A percentile compares a stretch with the other conserved stretches of the same genome.
These are phyloP conservation scores for Colletotrichum tanaceti DNA, from an alignment of 2,329 filamentous ascomycete genomes.

Conservation along the genomic window DNA sequence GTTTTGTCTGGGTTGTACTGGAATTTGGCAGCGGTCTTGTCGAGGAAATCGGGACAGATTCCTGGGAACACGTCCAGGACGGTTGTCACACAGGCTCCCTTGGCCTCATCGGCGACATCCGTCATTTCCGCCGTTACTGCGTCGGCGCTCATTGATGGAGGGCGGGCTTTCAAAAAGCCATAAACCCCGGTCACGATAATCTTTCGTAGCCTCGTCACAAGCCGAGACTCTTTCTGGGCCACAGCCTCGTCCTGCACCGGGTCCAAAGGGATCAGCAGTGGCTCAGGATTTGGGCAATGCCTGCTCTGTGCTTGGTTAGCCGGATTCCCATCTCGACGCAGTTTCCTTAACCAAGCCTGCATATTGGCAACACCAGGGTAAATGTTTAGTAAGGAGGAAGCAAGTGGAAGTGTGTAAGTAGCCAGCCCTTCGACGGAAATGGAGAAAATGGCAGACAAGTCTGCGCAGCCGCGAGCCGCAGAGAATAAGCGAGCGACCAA, in stretches of 20 bases:
- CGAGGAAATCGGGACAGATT: conserved; percentile 56
- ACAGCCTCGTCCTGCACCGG: not conserved
- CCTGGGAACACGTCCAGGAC: conserved; percentile 57
- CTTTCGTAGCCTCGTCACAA: not conserved
- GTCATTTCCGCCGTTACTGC: conserved; percentile 22
- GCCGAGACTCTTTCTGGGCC: not conserved
- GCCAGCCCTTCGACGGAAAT: not conserved
- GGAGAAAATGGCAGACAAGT: not conserved
- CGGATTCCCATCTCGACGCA: not conserved
- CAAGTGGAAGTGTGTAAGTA: too few relatives aligned
- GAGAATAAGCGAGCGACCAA: not conserved
- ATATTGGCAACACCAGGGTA: not conserved
- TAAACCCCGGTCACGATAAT: not conserved
- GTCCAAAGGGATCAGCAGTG: not conserved
- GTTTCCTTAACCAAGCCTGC: conserved; percentile 8
- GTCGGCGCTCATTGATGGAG: too few relatives aligned
- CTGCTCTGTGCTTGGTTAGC: not conserved
- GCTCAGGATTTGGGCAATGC: too few relatives aligned
- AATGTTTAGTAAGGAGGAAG: not conserved
- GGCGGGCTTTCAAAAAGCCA: not conserved
- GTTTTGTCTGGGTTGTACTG: conserved; percentile 47
- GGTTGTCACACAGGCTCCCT: conserved; percentile 45
- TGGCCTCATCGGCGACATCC: conserved; percentile 22
- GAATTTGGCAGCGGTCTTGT: conserved; percentile 44
- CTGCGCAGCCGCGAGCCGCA: not conserved